These are phyloP conservation scores for Usnea hakonensis DNA, from an alignment of 495 filamentous ascomycete species.

Conservation along the genomic window DNA sequence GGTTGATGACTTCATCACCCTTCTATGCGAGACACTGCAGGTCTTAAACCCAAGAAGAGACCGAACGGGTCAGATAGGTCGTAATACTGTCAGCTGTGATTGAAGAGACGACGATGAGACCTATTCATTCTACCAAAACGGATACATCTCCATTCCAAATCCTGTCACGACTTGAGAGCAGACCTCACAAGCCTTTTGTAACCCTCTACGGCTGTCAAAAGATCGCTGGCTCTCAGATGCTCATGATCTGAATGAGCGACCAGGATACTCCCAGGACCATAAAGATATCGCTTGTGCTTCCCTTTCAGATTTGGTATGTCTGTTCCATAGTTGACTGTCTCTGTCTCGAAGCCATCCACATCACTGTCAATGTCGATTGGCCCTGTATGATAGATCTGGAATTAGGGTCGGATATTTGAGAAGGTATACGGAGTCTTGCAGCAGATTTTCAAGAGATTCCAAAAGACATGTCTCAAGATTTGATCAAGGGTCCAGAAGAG, in stretches of 20 bases:
- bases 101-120: not conserved
- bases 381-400: slow-evolving; percentile 11
- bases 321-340: slow-evolving; percentile 84
- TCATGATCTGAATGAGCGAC: slow-evolving; percentile 87
- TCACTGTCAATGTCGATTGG: slow-evolving; percentile 73
- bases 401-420: not conserved
- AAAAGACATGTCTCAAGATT: not conserved
- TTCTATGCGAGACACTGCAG: not conserved
- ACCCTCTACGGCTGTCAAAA: slow-evolving; percentile 61
- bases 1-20: not conserved
- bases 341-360: slow-evolving; percentile 70
- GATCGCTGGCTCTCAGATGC: slow-evolving; percentile 58
- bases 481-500: not conserved
- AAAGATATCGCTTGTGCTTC: slow-evolving; percentile 74
- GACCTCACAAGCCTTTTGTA: slow-evolving; percentile 51
- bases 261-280: slow-evolving; percentile 80
- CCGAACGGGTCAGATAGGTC: not conserved
- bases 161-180: slow-evolving; percentile 4
- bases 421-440: not conserved
- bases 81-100: not conserved
- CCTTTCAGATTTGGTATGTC: slow-evolving; percentile 73
- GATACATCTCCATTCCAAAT: not conserved
- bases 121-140: not conserved
- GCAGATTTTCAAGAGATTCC: not conserved
- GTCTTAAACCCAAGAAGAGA: not conserved